Evolutionary conservation across 2,329 filamentous ascomycete species (phyloP).

Genomic region (Verticillium nubilum): DNA sequence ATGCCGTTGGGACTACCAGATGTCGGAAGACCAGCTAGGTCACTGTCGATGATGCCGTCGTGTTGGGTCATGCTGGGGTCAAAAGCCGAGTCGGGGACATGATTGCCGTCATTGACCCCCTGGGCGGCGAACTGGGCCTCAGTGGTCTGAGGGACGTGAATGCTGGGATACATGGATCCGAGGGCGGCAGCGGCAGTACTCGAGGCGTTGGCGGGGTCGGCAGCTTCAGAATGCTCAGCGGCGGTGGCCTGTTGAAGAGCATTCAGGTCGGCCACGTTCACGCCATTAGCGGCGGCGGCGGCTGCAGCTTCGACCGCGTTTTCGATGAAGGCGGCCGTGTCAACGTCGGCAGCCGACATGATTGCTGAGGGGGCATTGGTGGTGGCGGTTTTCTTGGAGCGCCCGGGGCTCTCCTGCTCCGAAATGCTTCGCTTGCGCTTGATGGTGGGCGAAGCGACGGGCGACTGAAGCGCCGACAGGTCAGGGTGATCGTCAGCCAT

Average conservation of each 20-base stretch:
- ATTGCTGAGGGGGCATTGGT: conserved; percentile 28
- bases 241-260: conserved; percentile 50
- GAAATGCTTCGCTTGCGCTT: conserved; percentile 49
- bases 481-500: conserved; percentile 51
- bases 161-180: conserved; percentile 51
- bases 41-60: conserved; percentile 21
- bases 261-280: conserved; percentile 49
- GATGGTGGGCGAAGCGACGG: conserved; percentile 32
- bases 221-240: conserved; percentile 38
- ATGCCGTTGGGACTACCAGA: conserved; percentile 9
- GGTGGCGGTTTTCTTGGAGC: conserved; percentile 41
- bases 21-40: conserved; percentile 1
- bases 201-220: conserved; percentile 48
- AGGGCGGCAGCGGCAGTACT: conserved; percentile 56
- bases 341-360: conserved; percentile 36
- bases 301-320: conserved; percentile 41
- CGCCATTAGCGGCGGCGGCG: conserved; percentile 30
- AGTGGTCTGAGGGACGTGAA: conserved; percentile 52
- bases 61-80: conserved; percentile 27
- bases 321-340: conserved; percentile 48
- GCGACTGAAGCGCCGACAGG: conserved; percentile 27
- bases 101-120: conserved; percentile 29
- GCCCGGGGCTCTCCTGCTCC: conserved; percentile 43
- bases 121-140: conserved; percentile 57
- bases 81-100: conserved; percentile 27